A percentile compares a stretch with the other conserved stretches of the same genome.
Conservation (phyloP, 2,329 filamentous ascomycete genomes). For the Zymoseptoria brevis region DNA sequence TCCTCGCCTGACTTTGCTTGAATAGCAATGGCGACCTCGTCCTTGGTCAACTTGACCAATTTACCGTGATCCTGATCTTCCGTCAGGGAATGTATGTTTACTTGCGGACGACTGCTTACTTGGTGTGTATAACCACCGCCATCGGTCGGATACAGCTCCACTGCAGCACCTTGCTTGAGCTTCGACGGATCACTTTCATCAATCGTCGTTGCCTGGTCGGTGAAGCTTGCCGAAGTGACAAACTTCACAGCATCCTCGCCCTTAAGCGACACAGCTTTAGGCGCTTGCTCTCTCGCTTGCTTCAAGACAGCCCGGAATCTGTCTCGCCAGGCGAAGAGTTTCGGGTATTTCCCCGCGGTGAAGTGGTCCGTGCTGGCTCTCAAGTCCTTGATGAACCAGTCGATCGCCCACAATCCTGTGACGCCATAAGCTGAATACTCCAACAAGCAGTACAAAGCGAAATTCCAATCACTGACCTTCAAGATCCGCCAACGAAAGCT, state of each 20-base stretch:
- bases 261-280: conserved; percentile 39
- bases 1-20: conserved; percentile 33
- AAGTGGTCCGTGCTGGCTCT: conserved; percentile 49
- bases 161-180: conserved; percentile 46
- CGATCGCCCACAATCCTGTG: conserved; percentile 41
- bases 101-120: conserved; percentile 2
- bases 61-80: conserved; percentile 42
- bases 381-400: conserved; percentile 51
- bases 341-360: conserved; percentile 47
- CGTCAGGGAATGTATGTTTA: background rate
- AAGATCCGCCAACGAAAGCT: conserved; percentile 57
- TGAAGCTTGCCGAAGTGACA: conserved; percentile 42
- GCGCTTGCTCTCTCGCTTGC: conserved; percentile 34
- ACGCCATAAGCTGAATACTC: conserved; percentile 19
- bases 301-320: conserved; percentile 50
- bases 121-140: conserved; percentile 49
- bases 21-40: conserved; percentile 54
- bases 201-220: conserved; percentile 39
- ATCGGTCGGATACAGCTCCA: conserved; percentile 57
- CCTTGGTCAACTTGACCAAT: conserved; percentile 45
- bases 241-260: conserved; percentile 48
- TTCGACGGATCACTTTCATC: conserved; percentile 47
- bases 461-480: conserved; percentile 34
- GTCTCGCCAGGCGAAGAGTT: conserved; percentile 55
- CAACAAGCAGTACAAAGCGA: background rate